Evolutionary conservation across 2,329 filamentous ascomycete genomes (phyloP), one percentile per base, ranked within the genome.

Genomic region (Fusarium longipes): DNA sequence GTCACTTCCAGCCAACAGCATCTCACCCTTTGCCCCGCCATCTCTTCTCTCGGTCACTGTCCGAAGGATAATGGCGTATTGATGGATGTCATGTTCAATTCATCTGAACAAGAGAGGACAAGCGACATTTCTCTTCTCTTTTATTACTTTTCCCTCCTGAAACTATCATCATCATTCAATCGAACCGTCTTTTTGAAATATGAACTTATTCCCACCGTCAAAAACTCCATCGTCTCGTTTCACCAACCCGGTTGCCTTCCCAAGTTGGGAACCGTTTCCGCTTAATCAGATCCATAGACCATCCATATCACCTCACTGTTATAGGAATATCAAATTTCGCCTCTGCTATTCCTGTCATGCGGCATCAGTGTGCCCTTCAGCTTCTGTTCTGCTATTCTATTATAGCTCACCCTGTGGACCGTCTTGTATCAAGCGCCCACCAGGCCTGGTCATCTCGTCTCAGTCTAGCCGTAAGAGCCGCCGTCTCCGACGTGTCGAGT

Each of bases 401-500:
- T 50, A 57, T 48, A 66, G 45, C 36, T 61, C 32, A 54, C 10
- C 36, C 40, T 36, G 62, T 54, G 56, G 40, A 65, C 44, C 54
- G 42, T 39, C 49, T 53, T 42, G 54, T 47, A 20, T 68, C 53
- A 53, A 67, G 47, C 66, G 49, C 48, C 44, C 15, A 67, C 30
- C 50, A 49, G 33, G 33, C 42, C 49, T 55, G 32, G 44, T 43
- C 49, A 40, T 35, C 53, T 36, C 57, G 70, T 73, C 68, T 73
- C 70, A 73, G 64, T 65, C 35, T 67, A 61, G 55, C 62, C 59
- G 59, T 72, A 57, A 65, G 66, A 71, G 58, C 58, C 68, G 62
- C 51, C 40, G 48, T 60, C 70, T 82, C 79, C 77, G 77, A 84
- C 82, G 73, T 73, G 72, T 77, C 74, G 70, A 71, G 81, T 83